Evolutionary conservation across 495 filamentous ascomycete genomes (phyloP).

Genomic region (Penicillium roqueforti): DNA sequence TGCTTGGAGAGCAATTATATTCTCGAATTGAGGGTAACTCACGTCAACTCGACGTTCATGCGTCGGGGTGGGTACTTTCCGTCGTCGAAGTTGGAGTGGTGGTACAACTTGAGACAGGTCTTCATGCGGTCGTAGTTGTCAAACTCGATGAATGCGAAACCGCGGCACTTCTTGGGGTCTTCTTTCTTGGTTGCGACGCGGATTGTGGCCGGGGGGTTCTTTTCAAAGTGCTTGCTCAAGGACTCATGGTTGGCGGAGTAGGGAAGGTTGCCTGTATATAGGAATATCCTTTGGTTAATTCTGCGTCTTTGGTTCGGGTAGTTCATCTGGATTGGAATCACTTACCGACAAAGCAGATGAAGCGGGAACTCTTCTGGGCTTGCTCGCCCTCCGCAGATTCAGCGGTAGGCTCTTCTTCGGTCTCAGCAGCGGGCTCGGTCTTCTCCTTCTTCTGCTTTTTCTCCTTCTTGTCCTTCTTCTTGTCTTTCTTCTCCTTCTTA

Average conservation of each 20-base stretch:
- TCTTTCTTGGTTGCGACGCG: constrained; percentile 72
- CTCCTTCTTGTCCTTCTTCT: constrained; percentile 20
- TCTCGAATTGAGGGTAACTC: constrained; percentile 25
- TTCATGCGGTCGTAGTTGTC: constrained; percentile 87
- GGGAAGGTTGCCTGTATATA: constrained; percentile 70
- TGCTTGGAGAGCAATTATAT: neutral
- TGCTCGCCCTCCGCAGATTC: constrained; percentile 13
- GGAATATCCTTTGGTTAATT: neutral
- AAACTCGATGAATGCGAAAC: constrained; percentile 93
- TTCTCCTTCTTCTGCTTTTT: constrained; percentile 22
- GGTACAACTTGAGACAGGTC: constrained; percentile 82
- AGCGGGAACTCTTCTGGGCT: constrained; percentile 53
- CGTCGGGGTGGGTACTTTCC: constrained; percentile 55
- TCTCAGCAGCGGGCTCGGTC: constrained; percentile 16
- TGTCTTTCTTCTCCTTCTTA: constrained; percentile 10
- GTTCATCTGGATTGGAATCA: constrained; percentile 2
- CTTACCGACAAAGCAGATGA: constrained; percentile 81
- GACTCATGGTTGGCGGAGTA: constrained; percentile 68
- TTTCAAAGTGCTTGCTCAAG: constrained; percentile 69
- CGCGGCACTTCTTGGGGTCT: constrained; percentile 63
- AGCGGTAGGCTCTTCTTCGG: constrained; percentile 11
- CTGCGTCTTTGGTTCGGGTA: neutral
- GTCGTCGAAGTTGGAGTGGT: constrained; percentile 80
- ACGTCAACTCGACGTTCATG: constrained; percentile 94
- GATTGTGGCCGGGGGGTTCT: constrained; percentile 65